Conservation (phyloP, 768 basidiomycete species). For the Xerocomellus amylosporus region DNA sequence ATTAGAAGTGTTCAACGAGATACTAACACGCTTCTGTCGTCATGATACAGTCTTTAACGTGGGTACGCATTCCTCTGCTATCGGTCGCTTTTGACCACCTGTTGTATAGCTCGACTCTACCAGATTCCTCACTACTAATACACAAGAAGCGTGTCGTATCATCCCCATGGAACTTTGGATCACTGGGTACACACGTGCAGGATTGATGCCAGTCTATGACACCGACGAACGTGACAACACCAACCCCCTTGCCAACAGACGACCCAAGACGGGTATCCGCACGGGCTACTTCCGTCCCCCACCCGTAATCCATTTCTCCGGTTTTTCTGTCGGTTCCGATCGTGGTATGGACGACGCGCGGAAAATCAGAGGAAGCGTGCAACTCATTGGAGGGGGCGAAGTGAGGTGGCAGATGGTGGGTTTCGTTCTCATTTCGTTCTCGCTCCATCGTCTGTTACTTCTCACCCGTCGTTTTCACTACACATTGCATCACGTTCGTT, state of each 20-base stretch:
- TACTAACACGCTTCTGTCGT: not conserved
- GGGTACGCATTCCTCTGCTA: not conserved
- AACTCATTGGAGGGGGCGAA: constrained; percentile 47
- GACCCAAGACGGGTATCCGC: constrained; percentile 9
- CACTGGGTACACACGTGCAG: constrained; percentile 34
- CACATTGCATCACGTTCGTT: not conserved
- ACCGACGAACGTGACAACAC: constrained; percentile 2
- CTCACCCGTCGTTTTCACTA: too few relatives aligned
- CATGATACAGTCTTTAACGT: constrained; percentile 25
- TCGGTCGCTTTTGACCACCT: not conserved
- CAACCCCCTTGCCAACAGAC: constrained; percentile 13
- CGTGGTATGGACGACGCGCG: constrained; percentile 33
- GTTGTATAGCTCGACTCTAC: constrained; percentile 19
- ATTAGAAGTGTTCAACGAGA: not conserved
- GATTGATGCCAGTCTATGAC: constrained; percentile 20
- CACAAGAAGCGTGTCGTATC: constrained; percentile 49
- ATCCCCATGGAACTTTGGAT: constrained; percentile 51
- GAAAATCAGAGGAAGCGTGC: constrained; percentile 41
- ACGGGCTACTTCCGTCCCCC: constrained; percentile 31
- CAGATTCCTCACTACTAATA: constrained; percentile 31
- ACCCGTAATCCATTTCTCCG: constrained; percentile 51
- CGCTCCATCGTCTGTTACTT: not conserved
- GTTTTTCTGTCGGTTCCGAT: constrained; percentile 42
- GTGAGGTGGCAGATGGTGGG: constrained; percentile 53
- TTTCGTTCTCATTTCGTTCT: not conserved